Conservation (phyloP, 1,139 yeast genomes). For the Wickerhamomyces sp. region DNA sequence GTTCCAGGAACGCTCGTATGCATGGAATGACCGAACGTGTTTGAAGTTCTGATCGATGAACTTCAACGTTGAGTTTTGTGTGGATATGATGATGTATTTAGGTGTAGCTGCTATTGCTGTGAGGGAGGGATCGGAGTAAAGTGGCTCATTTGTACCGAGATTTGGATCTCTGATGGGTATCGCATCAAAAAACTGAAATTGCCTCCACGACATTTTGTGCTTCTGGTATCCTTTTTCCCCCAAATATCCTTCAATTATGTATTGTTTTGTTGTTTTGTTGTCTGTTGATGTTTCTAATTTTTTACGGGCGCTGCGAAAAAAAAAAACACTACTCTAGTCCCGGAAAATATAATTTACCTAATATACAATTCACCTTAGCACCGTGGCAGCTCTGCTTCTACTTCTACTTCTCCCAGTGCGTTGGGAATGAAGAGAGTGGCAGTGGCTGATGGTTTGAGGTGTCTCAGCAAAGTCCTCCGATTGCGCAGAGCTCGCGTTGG, state of each 20-base stretch:
- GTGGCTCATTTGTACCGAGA: constrained; percentile 52
- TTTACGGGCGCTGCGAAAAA: too few relatives aligned
- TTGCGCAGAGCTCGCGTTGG: background rate
- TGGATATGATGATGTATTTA: constrained; percentile 54
- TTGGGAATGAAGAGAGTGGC: too few relatives aligned
- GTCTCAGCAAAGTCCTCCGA: too few relatives aligned
- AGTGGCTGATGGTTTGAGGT: too few relatives aligned
- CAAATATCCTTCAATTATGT: too few relatives aligned
- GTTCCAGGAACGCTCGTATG: constrained; percentile 60
- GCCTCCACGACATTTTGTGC: constrained; percentile 60
- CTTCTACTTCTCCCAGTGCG: too few relatives aligned
- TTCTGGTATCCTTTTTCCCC: too few relatives aligned
- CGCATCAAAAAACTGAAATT: constrained; percentile 81
- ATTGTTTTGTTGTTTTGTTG: too few relatives aligned
- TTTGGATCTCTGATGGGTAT: constrained; percentile 83
- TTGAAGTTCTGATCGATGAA: constrained; percentile 49
- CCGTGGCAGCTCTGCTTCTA: too few relatives aligned
- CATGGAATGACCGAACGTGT: constrained; percentile 46
- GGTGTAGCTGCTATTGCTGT: constrained; percentile 55
- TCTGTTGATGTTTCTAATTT: background rate
- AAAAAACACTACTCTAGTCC: too few relatives aligned
- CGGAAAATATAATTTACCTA: too few relatives aligned
- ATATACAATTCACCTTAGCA: too few relatives aligned
- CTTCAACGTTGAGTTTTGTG: constrained; percentile 49
- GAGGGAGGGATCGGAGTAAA: constrained; percentile 74